Percentiles rank a stretch among this genome's conserved stretches.
Conservation (phyloP, 225 moss, liverwort and hornwort genomes). For the Antitrichia curtipendula region DNA sequence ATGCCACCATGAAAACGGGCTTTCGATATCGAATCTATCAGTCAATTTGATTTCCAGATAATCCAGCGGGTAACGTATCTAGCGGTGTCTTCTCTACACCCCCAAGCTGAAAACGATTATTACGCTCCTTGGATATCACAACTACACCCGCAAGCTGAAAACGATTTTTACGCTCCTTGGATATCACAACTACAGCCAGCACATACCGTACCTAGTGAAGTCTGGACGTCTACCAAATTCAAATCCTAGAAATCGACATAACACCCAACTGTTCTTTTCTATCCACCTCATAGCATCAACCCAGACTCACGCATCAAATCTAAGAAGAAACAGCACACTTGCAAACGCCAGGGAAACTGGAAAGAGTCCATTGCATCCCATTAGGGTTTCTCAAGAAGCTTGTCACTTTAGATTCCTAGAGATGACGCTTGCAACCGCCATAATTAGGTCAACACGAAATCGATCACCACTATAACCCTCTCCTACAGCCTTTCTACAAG, state of each 20-base stretch:
- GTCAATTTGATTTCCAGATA: background rate
- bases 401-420: background rate
- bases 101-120: background rate
- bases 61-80: background rate
- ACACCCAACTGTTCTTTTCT: background rate
- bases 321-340: background rate
- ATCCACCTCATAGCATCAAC: background rate
- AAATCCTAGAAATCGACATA: background rate
- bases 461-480: background rate
- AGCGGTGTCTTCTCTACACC: background rate
- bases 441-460: background rate
- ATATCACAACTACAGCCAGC: background rate
- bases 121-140: background rate
- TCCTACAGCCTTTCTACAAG: background rate
- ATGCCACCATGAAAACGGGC: background rate
- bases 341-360: background rate
- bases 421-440: background rate
- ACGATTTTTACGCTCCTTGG: background rate
- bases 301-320: background rate
- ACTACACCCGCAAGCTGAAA: too few relatives aligned
- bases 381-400: background rate
- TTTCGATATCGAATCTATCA: background rate
- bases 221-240: background rate
- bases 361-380: background rate
- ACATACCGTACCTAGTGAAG: background rate